Percentiles rank a stretch among this genome's conserved stretches.
Evolutionary conservation across 371 early-diverging fungal genomes (phyloP).

Genomic region (Chytridium lagenaria): DNA sequence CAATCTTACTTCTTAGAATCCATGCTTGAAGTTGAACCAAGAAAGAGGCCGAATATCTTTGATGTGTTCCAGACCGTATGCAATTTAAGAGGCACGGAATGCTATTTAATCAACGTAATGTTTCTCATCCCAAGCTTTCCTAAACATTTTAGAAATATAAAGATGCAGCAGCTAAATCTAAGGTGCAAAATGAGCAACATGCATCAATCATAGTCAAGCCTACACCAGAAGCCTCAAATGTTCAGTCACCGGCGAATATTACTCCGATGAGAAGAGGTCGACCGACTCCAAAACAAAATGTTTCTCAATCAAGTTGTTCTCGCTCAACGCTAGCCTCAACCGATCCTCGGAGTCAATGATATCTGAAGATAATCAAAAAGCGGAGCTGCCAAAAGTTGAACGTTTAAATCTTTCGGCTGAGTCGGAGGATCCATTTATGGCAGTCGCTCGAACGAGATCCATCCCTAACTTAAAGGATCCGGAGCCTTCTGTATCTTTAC

Average conservation of each 20-base stretch:
- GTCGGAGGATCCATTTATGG: conserved; percentile 3
- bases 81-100: conserved; percentile 67
- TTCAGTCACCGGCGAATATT: background rate
- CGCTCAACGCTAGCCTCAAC: background rate
- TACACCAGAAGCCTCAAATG: background rate
- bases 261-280: conserved; percentile 50
- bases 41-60: conserved; percentile 74
- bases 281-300: conserved; percentile 28
- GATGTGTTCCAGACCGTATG: conserved; percentile 74
- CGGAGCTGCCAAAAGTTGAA: background rate
- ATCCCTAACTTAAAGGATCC: conserved; percentile 30
- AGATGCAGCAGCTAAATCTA: background rate
- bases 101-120: conserved; percentile 49
- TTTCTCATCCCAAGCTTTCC: background rate
- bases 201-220: background rate
- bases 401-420: background rate
- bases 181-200: background rate
- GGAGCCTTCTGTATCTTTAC: no score
- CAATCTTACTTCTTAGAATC: conserved; percentile 42
- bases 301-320: conserved; percentile 15
- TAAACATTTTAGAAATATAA: background rate
- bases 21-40: conserved; percentile 74
- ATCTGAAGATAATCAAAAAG: background rate
- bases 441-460: conserved; percentile 15
- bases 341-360: background rate